These are phyloP conservation scores for thale cress (Arabidopsis thaliana) DNA, from an alignment of 345 rosid species.

Conservation along the genomic window TAIR10.1 NC_003076.8:14855501-14856000, in stretches of 20 bases:
- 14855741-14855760: neutral
- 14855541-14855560: slow-evolving; percentile 60
- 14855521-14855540: slow-evolving; percentile 55
- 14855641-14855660: slow-evolving; percentile 42
- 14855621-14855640: slow-evolving; percentile 47
- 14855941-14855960: slow-evolving; percentile 48
- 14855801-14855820: slow-evolving; percentile 53
- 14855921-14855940: slow-evolving; percentile 47
- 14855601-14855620: neutral
- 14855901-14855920: neutral
- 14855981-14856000: slow-evolving; percentile 58
- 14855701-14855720: slow-evolving; percentile 53
- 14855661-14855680: slow-evolving; percentile 62
- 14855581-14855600: slow-evolving; percentile 11
- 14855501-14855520: slow-evolving; percentile 51
- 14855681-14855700: slow-evolving; percentile 58
- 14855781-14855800: slow-evolving; percentile 48
- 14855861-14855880: slow-evolving; percentile 18
- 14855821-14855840: slow-evolving; percentile 48
- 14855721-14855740: slow-evolving; percentile 9
- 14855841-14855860: slow-evolving; percentile 56
- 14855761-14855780: slow-evolving; percentile 43
- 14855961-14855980: slow-evolving; percentile 55
- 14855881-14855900: neutral
- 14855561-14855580: slow-evolving; percentile 13